phyloP scores from a whole-genome alignment of 768 basidiomycete species.

The Russula brevipes region DNA sequence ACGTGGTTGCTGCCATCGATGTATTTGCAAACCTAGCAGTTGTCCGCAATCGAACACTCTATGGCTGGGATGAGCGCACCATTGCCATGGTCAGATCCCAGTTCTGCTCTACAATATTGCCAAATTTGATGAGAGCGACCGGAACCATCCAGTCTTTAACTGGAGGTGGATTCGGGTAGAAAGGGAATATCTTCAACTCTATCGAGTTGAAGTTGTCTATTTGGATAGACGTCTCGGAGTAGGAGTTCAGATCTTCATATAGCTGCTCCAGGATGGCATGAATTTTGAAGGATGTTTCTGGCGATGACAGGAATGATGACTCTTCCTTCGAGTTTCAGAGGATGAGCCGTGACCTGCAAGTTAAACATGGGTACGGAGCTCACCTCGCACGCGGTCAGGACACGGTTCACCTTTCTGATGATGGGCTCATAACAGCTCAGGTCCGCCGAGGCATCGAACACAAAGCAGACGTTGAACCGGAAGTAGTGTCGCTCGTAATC shows the following conservation, averaged over 20 bases:
- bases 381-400: slow-evolving; percentile 86
- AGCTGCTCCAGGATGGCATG: slow-evolving; percentile 90
- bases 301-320: slow-evolving; percentile 77
- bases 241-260: slow-evolving; percentile 95
- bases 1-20: slow-evolving; percentile 94
- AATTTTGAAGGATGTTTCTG: slow-evolving; percentile 58
- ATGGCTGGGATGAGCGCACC: slow-evolving; percentile 36
- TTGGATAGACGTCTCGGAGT: slow-evolving; percentile 90
- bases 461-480: slow-evolving; percentile 92
- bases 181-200: slow-evolving; percentile 93
- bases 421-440: slow-evolving; percentile 94
- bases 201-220: slow-evolving; percentile 92
- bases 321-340: slow-evolving; percentile 56
- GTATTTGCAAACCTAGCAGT: slow-evolving; percentile 57
- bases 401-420: slow-evolving; percentile 89
- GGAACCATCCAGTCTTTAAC: slow-evolving; percentile 97
- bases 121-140: slow-evolving; percentile 77
- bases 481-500: slow-evolving; percentile 85
- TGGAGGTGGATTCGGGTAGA: slow-evolving; percentile 87
- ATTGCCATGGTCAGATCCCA: slow-evolving; percentile 96
- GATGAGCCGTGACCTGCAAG: not conserved
- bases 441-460: slow-evolving; percentile 87
- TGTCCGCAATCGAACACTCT: slow-evolving; percentile 7
- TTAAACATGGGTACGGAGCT: slow-evolving; percentile 25
- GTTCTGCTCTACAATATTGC: slow-evolving; percentile 76